Percentiles rank a stretch among this genome's conserved stretches.
Conservation (phyloP, 2,329 filamentous ascomycete species). For the Ophiostoma piceae region DNA sequence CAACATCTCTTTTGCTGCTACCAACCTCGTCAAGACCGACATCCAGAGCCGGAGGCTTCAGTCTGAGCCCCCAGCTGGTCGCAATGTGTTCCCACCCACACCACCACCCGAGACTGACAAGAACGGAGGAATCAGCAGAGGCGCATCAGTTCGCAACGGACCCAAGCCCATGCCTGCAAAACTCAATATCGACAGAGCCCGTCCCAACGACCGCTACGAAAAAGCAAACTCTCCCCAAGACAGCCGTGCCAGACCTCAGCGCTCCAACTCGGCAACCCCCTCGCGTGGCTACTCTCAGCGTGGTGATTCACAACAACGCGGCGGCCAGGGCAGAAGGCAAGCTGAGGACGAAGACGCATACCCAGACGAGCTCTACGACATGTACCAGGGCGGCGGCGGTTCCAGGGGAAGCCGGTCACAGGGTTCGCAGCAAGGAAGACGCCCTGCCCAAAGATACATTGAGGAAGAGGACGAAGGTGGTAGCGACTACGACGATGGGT, state of each 20-base stretch:
- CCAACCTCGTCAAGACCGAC: constrained; percentile 85
- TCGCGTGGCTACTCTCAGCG: constrained; percentile 42
- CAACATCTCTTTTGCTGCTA: constrained; percentile 84
- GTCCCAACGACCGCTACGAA: constrained; percentile 51
- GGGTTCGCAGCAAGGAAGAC: constrained; percentile 30
- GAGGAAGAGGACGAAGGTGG: constrained; percentile 70
- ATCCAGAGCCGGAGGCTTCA: constrained; percentile 76
- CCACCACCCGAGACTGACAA: constrained; percentile 87
- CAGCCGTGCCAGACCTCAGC: constrained; percentile 34
- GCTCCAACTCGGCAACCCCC: constrained; percentile 44
- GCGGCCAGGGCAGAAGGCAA: constrained; percentile 34
- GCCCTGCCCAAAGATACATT: constrained; percentile 56
- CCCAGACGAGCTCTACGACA: constrained; percentile 65
- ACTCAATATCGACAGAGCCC: constrained; percentile 56
- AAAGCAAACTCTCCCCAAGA: constrained; percentile 46
- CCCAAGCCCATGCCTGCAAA: constrained; percentile 57
- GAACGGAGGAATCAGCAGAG: constrained; percentile 43
- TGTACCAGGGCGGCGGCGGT: constrained; percentile 45
- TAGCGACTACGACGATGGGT: constrained; percentile 65
- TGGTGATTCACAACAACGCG: constrained; percentile 41
- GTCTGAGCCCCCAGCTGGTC: constrained; percentile 72
- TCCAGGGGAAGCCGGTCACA: constrained; percentile 40
- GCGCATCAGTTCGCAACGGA: constrained; percentile 57
- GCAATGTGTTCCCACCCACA: constrained; percentile 93
- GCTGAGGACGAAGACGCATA: constrained; percentile 59